phyloP scores from a whole-genome alignment of 352 stramenopile species.

The Phytophthora litchii region DNA sequence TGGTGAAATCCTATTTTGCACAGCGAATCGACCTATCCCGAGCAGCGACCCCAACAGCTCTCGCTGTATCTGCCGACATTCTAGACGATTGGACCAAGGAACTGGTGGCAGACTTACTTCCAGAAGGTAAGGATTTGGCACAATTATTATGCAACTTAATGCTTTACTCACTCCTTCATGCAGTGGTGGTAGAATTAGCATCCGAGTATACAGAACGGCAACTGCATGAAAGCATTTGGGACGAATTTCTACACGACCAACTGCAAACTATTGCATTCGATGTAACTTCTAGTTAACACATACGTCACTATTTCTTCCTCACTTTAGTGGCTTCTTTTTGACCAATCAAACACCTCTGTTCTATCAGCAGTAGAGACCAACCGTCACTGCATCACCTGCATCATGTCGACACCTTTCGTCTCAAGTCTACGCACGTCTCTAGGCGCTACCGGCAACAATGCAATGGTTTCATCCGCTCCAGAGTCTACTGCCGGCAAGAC shows the following conservation, averaged over 20 bases:
- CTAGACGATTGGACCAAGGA: conserved; percentile 43
- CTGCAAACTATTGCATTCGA: conserved; percentile 13
- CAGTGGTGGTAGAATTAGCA: conserved; percentile 41
- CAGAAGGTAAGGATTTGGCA: conserved; percentile 34
- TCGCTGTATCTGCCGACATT: conserved; percentile 41
- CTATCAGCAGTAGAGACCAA: conserved; percentile 1
- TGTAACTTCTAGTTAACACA: background rate
- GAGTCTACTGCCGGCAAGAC: conserved; percentile 19
- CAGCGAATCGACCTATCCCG: conserved; percentile 39
- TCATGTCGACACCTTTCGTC: conserved; percentile 45
- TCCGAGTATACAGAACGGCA: conserved; percentile 20
- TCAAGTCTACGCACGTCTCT: conserved; percentile 49
- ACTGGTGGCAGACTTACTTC: conserved; percentile 38
- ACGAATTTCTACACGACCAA: conserved; percentile 15
- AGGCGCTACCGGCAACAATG: conserved; percentile 1
- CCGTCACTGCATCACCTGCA: conserved; percentile 8
- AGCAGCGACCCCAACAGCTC: conserved; percentile 16
- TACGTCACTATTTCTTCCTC: background rate
- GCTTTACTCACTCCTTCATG: conserved; percentile 1
- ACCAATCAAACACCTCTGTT: background rate
- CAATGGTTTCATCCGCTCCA: conserved; percentile 6
- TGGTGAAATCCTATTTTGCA: conserved; percentile 49
- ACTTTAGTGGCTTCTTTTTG: background rate
- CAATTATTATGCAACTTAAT: background rate
- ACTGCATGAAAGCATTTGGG: conserved; percentile 9